phyloP scores from a whole-genome alignment of 1,139 yeast genomes.

The Arxiozyma heterogenica region DNA sequence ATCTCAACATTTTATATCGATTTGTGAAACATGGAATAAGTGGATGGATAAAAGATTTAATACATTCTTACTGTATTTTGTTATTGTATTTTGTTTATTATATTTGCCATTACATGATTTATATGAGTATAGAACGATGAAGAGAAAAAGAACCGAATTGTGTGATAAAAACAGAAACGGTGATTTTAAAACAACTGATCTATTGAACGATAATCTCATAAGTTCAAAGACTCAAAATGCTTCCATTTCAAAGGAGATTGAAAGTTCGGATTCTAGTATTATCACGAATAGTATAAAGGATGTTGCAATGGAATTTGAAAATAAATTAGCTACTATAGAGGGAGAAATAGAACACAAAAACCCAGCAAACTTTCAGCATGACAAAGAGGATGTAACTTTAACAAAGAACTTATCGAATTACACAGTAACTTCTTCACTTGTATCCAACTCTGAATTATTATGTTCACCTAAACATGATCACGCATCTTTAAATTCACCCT shows the following conservation, averaged over 20 bases:
- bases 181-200: too few relatives aligned
- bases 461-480: background rate
- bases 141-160: background rate
- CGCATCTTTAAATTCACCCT: slow-evolving; percentile 1
- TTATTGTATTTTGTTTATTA: background rate
- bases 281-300: background rate
- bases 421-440: background rate
- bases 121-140: background rate
- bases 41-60: background rate
- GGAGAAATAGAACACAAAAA: background rate
- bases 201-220: background rate
- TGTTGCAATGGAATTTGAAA: background rate
- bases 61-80: background rate
- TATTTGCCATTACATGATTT: background rate
- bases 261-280: background rate
- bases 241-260: background rate
- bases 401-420: background rate
- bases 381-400: background rate
- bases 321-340: background rate
- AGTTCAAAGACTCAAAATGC: background rate
- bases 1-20: background rate
- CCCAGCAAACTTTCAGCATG: background rate
- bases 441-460: background rate
- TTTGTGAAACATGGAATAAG: background rate
- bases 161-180: background rate